Evolutionary conservation across 306 rosid genomes (phyloP).

Genomic region (Gynostemma pentaphyllum): DNA sequence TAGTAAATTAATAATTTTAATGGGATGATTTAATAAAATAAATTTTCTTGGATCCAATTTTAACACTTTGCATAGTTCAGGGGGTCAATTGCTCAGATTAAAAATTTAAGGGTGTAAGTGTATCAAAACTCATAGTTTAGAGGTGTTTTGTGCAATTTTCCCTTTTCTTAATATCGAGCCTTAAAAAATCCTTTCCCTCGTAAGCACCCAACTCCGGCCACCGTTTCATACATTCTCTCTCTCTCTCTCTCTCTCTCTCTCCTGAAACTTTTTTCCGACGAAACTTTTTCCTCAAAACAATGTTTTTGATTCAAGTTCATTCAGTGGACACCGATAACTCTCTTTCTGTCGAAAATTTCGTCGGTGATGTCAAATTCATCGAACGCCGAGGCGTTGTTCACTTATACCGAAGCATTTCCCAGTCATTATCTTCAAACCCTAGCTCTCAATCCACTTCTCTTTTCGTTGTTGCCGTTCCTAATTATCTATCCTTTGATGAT

Average conservation of each 20-base stretch:
- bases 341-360: slow-evolving; percentile 18
- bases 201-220: neutral
- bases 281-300: slow-evolving; percentile 7
- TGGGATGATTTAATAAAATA: too few relatives aligned
- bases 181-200: too few relatives aligned
- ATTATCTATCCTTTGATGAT: slow-evolving; percentile 64
- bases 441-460: slow-evolving; percentile 45
- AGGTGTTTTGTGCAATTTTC: too few relatives aligned
- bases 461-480: slow-evolving; percentile 81
- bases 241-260: too few relatives aligned
- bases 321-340: slow-evolving; percentile 63
- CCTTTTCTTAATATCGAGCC: too few relatives aligned
- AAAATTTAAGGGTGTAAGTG: too few relatives aligned
- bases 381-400: slow-evolving; percentile 72
- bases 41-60: too few relatives aligned
- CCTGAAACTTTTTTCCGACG: too few relatives aligned
- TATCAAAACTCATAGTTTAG: too few relatives aligned
- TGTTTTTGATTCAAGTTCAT: slow-evolving; percentile 85
- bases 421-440: slow-evolving; percentile 44
- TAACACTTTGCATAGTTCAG: too few relatives aligned
- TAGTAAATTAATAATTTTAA: too few relatives aligned
- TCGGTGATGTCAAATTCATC: slow-evolving; percentile 41
- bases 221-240: neutral
- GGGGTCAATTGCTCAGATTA: too few relatives aligned
- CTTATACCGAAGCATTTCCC: slow-evolving; percentile 49